phyloP scores from a whole-genome alignment of 2,329 filamentous ascomycete genomes.

The Madurella mycetomatis region DNA sequence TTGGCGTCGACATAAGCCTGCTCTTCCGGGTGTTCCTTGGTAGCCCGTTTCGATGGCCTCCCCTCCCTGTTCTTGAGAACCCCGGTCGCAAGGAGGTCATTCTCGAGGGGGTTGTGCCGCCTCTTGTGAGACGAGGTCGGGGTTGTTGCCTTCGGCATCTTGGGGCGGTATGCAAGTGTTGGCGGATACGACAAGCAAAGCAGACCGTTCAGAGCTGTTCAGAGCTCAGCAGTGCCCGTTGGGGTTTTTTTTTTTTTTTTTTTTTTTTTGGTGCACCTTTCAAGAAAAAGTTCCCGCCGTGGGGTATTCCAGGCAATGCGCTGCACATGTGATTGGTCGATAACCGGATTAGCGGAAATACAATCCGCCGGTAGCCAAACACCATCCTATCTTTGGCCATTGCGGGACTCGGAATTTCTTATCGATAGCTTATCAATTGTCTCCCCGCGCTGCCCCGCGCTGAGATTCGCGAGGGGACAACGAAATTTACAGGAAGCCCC shows the following conservation, averaged over 20 bases:
- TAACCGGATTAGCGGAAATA: slow-evolving; percentile 8
- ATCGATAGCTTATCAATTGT: slow-evolving; percentile 11
- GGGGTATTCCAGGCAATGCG: slow-evolving; percentile 16
- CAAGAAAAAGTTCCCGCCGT: slow-evolving; percentile 22
- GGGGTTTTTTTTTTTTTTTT: slow-evolving; percentile 1
- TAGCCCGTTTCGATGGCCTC: slow-evolving; percentile 63
- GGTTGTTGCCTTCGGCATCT: slow-evolving; percentile 76
- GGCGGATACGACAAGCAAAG: not conserved
- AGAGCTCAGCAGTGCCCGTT: not conserved
- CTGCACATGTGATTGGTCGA: slow-evolving; percentile 18
- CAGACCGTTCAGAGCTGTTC: slow-evolving; percentile 4
- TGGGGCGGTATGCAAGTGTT: slow-evolving; percentile 18
- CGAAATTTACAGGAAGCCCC: slow-evolving; percentile 2
- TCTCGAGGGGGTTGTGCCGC: slow-evolving; percentile 84
- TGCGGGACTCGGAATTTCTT: slow-evolving; percentile 3
- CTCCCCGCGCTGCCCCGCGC: slow-evolving; percentile 23
- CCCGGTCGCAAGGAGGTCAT: slow-evolving; percentile 72
- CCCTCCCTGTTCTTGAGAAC: slow-evolving; percentile 69
- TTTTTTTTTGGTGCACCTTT: slow-evolving; percentile 22
- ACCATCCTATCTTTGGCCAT: slow-evolving; percentile 8
- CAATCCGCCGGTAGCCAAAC: slow-evolving; percentile 9
- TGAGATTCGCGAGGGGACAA: not conserved
- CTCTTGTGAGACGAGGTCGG: slow-evolving; percentile 53
- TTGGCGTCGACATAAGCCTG: slow-evolving; percentile 80
- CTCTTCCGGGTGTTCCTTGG: slow-evolving; percentile 55